Conservation (phyloP, 495 filamentous ascomycete species). For the Rhypophila decipiens region DNA sequence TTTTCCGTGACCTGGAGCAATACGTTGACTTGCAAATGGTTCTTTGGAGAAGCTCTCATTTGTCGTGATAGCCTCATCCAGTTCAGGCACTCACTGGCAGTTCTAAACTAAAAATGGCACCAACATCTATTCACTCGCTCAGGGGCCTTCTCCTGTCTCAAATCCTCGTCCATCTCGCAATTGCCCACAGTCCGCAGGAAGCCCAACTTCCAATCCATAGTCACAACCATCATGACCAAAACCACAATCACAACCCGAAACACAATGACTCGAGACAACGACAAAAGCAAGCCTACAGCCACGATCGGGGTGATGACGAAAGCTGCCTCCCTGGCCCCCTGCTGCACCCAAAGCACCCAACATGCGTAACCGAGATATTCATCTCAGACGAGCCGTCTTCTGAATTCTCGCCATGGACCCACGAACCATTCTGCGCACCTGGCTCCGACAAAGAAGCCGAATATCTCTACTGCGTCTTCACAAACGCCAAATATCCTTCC, state of each 20-base stretch:
- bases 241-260: background rate
- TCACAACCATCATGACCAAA: background rate
- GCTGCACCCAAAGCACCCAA: background rate
- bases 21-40: too few species aligned
- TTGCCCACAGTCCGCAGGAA: too few species aligned
- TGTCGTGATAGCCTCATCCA: too few species aligned
- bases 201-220: background rate
- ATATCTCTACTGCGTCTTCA: conserved; percentile 4
- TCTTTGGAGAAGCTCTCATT: too few species aligned
- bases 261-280: too few species aligned
- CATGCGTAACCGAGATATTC: background rate
- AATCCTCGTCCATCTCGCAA: too few species aligned
- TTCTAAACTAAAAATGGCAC: too few species aligned
- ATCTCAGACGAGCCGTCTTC: background rate
- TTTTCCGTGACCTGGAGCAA: too few species aligned
- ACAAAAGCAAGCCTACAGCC: background rate
- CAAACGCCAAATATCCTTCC: background rate
- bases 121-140: too few species aligned
- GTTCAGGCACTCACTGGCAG: too few species aligned
- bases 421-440: background rate
- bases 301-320: background rate
- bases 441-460: background rate
- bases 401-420: background rate
- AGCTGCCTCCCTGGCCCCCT: background rate
- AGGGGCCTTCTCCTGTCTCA: background rate